Evolutionary conservation across 805 yeast species (phyloP), one percentile per base, ranked within the genome.

Genomic region (Hanseniaspora thailandica): DNA sequence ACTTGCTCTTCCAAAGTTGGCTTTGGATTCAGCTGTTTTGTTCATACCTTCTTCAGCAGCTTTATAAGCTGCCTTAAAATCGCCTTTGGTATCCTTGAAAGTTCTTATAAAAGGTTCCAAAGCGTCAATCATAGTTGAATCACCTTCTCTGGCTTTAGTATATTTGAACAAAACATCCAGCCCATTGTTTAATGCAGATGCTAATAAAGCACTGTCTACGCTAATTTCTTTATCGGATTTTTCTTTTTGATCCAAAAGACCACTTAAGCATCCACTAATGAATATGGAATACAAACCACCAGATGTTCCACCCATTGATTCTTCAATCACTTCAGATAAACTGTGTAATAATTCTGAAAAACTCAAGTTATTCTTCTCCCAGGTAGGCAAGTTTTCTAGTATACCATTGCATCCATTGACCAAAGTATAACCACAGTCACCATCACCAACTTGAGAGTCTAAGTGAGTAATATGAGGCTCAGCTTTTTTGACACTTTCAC

Each of bases 301-400:
- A 1, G 95, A 85, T 0, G 97, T 90, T 48, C 97, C 97, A 51
- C 97, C 97, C 97, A 90, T 90, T n/a, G 79, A 80, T 54, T 80
- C 79, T 64, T 89, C 97, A 34, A 89, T 87, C 20, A 84, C 66
- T 54, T 87, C 95, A 3, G 96, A 85, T 47, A 89, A 75, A 58
- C 77, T 77, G n/a, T 81, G 72, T 20, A 54, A 33, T 7, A 48
- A 15, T 44, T 86, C 65, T 0, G 84, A 77, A 49, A 79, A 73
- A n/a, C 76, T 73, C 20, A 76, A 63, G 7, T 73, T 69, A 3
- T 64, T 57, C 26, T 67, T 65, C 30, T 74, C 69, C 28, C 76
- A 60, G 8, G 66, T 59, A 9, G 72, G 69, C 45, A 86, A 68
- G 20, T 79, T 77, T 10, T 73, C 69, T 43, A 79, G 66, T 41